phyloP scores from a whole-genome alignment of 2,329 filamentous ascomycete genomes.

The Ceratocystis destructans region DNA sequence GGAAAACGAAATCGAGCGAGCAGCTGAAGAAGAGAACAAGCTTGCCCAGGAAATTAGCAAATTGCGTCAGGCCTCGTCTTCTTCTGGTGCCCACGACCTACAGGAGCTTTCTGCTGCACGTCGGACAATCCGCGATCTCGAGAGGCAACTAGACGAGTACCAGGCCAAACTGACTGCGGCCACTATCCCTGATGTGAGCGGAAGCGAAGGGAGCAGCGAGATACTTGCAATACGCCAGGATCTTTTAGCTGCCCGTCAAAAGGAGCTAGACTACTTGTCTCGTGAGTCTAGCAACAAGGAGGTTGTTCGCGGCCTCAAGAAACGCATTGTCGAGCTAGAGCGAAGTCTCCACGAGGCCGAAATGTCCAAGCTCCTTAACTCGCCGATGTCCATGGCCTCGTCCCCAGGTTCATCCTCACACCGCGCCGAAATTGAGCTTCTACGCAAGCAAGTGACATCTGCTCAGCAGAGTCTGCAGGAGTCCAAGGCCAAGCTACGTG shows the following conservation, averaged over 20 bases:
- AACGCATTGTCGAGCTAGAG: constrained; percentile 52
- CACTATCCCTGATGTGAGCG: constrained; percentile 25
- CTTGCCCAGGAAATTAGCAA: constrained; percentile 41
- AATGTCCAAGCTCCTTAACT: constrained; percentile 31
- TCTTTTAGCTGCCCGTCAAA: constrained; percentile 49
- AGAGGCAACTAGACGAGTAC: constrained; percentile 44
- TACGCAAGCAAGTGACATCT: constrained; percentile 47
- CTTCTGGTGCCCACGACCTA: constrained; percentile 34
- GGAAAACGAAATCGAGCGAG: constrained; percentile 52
- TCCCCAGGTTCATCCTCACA: constrained; percentile 36
- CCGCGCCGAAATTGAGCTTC: constrained; percentile 43
- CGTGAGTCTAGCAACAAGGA: constrained; percentile 53
- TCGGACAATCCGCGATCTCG: constrained; percentile 51
- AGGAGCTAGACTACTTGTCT: constrained; percentile 50
- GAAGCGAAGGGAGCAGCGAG: constrained; percentile 36
- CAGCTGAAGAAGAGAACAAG: constrained; percentile 51
- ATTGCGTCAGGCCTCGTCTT: constrained; percentile 33
- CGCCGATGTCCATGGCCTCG: constrained; percentile 13
- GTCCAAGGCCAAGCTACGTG: constrained; percentile 35
- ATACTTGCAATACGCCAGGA: constrained; percentile 49
- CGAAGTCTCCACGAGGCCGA: constrained; percentile 52
- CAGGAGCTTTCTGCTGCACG: constrained; percentile 45
- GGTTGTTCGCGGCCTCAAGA: constrained; percentile 47
- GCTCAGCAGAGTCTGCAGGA: constrained; percentile 48
- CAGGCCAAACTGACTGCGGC: constrained; percentile 31